phyloP scores from a whole-genome alignment of 163 green algal species.

The Chlamydomonas reinhardtii region DNA sequence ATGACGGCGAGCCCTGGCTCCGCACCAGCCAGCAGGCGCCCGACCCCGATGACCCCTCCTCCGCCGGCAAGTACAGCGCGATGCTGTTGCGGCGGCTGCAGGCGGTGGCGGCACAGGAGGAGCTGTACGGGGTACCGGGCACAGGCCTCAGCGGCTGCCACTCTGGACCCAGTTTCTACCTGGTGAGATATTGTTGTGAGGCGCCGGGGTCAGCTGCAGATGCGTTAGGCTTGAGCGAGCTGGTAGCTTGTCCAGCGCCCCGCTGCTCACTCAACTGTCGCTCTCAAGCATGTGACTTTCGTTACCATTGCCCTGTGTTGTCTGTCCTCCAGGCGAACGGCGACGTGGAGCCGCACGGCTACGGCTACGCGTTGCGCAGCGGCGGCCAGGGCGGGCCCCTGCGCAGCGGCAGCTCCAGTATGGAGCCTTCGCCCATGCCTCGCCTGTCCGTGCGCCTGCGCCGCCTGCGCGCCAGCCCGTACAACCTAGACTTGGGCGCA shows the following conservation, averaged over 20 bases:
- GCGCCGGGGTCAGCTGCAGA: too few species aligned
- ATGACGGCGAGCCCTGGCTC: conserved; percentile 23
- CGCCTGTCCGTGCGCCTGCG: conserved; percentile 31
- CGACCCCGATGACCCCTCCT: conserved; percentile 39
- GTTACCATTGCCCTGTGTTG: neutral
- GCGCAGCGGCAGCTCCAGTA: neutral
- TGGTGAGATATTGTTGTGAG: neutral
- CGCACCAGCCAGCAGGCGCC: conserved; percentile 43
- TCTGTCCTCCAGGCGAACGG: neutral
- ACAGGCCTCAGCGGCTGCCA: neutral
- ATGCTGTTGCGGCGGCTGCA: conserved; percentile 28
- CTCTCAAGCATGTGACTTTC: too few species aligned
- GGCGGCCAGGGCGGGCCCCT: neutral
- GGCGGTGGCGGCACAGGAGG: conserved; percentile 16
- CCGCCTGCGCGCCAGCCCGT: conserved; percentile 26
- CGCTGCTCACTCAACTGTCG: too few species aligned
- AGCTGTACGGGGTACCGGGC: conserved; percentile 9
- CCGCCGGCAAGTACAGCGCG: conserved; percentile 41
- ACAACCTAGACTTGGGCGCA: too few species aligned
- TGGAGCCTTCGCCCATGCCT: conserved; percentile 45
- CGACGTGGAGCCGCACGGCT: neutral
- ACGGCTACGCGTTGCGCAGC: neutral
- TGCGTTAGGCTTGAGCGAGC: too few species aligned
- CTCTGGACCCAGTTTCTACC: neutral
- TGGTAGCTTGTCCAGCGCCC: too few species aligned